Evolutionary conservation across 108 stramenopile genomes (phyloP), one percentile per base, ranked within the genome.

Genomic region (Cylindrotheca closterium): DNA sequence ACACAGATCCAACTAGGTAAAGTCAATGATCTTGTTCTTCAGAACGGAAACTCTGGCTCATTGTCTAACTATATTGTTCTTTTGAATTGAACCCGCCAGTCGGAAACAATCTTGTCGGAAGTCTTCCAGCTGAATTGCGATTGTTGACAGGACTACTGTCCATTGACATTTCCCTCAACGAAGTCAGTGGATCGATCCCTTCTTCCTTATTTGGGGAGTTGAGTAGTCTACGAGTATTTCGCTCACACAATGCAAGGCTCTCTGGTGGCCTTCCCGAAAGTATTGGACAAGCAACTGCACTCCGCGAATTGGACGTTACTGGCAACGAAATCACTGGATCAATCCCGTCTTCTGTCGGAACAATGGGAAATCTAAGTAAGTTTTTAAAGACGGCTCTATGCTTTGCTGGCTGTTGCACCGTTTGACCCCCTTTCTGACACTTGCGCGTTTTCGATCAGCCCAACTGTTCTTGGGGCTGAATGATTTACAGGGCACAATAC

Each of bases 291-390:
- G 23, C 53, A 33, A 21, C 63, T 12, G 10, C 51, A 7, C 30
- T 64, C 10, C 28, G 26, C 4, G 52, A 37, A 21, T 1, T 64
- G 31, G 3, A 15, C 30, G 63, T 64, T 30, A 30, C 51, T 18
- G 55, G 55, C 54, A 72, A 72, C 32, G 51, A 58, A 37, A 23
- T 72, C 12, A 24, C 28, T 2, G 71, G 71, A 17, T 46, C 54
- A 12, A 64, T 72, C 37, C 63, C 71, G 25, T 26, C 53, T 2
- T 55, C 27, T 22, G 4, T 71, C 18, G 10, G 30, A 42, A 8
- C 1, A 15, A 0, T 30, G 54, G 4, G 10, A 42, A 2, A 48
- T 4, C 31, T 48, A 56, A 37, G 52, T 52, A 62, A 62, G 28
- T 10, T 15, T 42, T 15, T 42, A 7, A 10, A 10, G 37, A 7